These are phyloP conservation scores for Lantana camara DNA, from an alignment of 257 asterid species.

Conservation along the genomic window DNA sequence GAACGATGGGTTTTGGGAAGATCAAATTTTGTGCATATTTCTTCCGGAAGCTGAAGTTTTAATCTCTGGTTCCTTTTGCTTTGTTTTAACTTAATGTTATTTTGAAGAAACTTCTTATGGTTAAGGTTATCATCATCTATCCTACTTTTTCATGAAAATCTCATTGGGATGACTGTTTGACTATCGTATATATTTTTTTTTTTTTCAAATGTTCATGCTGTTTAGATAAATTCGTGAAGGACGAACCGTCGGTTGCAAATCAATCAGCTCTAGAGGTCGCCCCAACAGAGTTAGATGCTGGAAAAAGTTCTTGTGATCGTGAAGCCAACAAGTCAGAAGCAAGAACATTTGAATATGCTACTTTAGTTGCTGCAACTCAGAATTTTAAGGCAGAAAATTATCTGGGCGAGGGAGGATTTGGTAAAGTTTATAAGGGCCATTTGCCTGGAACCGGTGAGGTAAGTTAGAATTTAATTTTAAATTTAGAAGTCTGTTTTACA, in stretches of 20 bases:
- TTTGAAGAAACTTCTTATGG: not conserved
- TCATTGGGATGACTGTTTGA: constrained; percentile 1
- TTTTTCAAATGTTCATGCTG: constrained; percentile 20
- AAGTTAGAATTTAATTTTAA: not conserved
- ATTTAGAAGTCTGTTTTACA: too few relatives aligned
- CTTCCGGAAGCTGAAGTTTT: not conserved
- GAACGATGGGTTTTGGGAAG: constrained; percentile 5
- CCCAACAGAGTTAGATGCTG: constrained; percentile 19
- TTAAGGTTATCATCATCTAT: constrained; percentile 18
- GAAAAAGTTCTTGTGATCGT: constrained; percentile 24
- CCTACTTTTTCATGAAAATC: constrained; percentile 8
- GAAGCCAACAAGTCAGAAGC: constrained; percentile 25
- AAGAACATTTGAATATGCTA: constrained; percentile 33
- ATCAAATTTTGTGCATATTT: not conserved
- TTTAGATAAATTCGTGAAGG: constrained; percentile 48
- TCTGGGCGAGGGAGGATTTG: constrained; percentile 66
- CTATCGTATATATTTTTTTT: not conserved
- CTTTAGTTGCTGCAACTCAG: constrained; percentile 44
- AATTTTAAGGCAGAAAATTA: constrained; percentile 41
- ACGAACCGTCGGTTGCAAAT: constrained; percentile 31
- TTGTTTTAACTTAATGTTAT: not conserved
- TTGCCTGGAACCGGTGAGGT: constrained; percentile 52
- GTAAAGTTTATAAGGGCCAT: constrained; percentile 55
- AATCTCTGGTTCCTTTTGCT: not conserved
- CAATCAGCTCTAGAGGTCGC: constrained; percentile 33